These are phyloP conservation scores for Hemileia vastatrix DNA, from an alignment of 1,284 basidiomycete species.

Conservation along the genomic window DNA sequence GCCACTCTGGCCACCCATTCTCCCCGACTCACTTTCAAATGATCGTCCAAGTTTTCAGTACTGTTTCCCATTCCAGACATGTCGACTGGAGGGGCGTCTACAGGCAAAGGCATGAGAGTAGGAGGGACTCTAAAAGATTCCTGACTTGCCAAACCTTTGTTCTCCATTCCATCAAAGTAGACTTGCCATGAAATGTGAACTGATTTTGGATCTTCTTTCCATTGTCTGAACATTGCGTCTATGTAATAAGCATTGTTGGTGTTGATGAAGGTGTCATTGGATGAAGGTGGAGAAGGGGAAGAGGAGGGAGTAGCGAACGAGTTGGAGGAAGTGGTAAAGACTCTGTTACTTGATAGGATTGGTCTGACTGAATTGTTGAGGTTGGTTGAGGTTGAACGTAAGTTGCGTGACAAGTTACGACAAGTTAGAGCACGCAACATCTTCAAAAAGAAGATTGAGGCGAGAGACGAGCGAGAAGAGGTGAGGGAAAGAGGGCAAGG, in stretches of 20 bases:
- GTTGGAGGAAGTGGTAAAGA: neutral
- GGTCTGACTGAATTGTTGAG: neutral
- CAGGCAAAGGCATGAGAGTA: conserved; percentile 49
- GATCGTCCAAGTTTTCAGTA: conserved; percentile 82
- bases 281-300: conserved; percentile 7
- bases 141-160: conserved; percentile 70
- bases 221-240: conserved; percentile 36
- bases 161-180: conserved; percentile 89
- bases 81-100: conserved; percentile 68
- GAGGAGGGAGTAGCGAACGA: neutral
- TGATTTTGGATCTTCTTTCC: conserved; percentile 59
- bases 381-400: neutral
- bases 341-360: neutral
- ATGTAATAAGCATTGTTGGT: conserved; percentile 23
- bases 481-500: neutral
- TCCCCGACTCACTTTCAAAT: conserved; percentile 97
- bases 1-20: too few relatives aligned
- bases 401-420: neutral
- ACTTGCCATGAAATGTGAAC: conserved; percentile 92
- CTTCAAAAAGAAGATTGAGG: neutral
- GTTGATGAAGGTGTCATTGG: conserved; percentile 19
- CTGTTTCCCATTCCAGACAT: conserved; percentile 51
- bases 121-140: conserved; percentile 82
- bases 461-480: neutral
- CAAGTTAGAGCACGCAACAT: neutral